Conservation (phyloP, 2,329 filamentous ascomycete genomes). For the Hymenoscyphus albidus region DNA sequence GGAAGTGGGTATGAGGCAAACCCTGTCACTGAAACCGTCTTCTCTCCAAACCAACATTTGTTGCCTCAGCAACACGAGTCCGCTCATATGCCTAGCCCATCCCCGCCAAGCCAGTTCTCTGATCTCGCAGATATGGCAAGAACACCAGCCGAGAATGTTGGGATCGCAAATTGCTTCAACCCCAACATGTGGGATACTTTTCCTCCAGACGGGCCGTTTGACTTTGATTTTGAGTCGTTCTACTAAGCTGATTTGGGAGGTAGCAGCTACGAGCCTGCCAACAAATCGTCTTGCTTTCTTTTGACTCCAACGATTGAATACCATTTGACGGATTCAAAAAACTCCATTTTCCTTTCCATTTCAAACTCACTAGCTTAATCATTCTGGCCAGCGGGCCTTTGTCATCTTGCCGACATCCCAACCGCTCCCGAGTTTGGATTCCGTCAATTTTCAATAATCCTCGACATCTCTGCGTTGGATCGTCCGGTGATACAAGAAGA, state of each 20-base stretch:
- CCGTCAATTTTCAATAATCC: constrained; percentile 1
- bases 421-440: constrained; percentile 8
- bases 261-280: constrained; percentile 3
- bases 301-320: neutral
- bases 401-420: neutral
- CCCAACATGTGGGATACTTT: too few species aligned
- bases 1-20: too few species aligned
- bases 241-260: neutral
- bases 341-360: neutral
- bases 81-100: neutral
- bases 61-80: neutral
- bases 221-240: neutral
- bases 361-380: neutral
- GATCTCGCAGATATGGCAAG: neutral
- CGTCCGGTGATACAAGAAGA: neutral
- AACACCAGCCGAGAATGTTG: neutral
- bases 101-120: neutral
- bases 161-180: neutral
- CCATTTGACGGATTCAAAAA: neutral
- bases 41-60: too few species aligned
- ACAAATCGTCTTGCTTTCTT: neutral
- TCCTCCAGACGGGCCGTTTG: neutral
- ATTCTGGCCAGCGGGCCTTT: neutral
- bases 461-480: neutral
- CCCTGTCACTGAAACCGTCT: too few species aligned